phyloP scores from a whole-genome alignment of 768 basidiomycete species.

The Calocybe cyanea region DNA sequence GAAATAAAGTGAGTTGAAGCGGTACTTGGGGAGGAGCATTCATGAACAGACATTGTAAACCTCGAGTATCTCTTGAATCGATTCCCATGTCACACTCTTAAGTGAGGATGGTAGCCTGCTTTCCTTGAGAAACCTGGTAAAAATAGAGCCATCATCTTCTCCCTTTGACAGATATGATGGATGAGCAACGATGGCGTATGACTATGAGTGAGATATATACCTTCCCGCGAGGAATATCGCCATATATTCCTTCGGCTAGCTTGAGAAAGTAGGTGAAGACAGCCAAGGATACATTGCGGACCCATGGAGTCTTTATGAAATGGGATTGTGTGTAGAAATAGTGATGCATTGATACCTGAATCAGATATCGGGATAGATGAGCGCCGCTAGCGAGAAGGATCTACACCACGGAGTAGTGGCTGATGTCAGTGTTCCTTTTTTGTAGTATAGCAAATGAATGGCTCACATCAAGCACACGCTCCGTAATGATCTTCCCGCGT shows the following conservation, averaged over 20 bases:
- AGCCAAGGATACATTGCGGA: conserved; percentile 55
- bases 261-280: conserved; percentile 65
- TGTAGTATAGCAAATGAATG: conserved; percentile 21
- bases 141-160: conserved; percentile 71
- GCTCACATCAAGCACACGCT: conserved; percentile 69
- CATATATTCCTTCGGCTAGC: conserved; percentile 54
- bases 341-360: conserved; percentile 76
- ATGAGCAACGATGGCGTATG: conserved; percentile 6
- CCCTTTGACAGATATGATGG: conserved; percentile 30
- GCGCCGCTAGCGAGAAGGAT: conserved; percentile 73
- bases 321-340: conserved; percentile 70
- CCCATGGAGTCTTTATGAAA: conserved; percentile 76
- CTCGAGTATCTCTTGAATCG: conserved; percentile 60
- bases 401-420: conserved; percentile 28
- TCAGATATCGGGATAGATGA: conserved; percentile 73
- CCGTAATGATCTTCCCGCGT: conserved; percentile 60
- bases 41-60: conserved; percentile 56
- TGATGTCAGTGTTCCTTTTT: neutral
- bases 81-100: conserved; percentile 60
- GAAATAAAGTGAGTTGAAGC: conserved; percentile 12
- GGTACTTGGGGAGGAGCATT: conserved; percentile 9
- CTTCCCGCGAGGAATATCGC: conserved; percentile 63
- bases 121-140: conserved; percentile 65
- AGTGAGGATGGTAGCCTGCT: conserved; percentile 58
- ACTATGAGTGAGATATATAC: conserved; percentile 20